Evolutionary conservation across 108 stramenopile species (phyloP).

Genomic region (Cyclotella sp.): DNA sequence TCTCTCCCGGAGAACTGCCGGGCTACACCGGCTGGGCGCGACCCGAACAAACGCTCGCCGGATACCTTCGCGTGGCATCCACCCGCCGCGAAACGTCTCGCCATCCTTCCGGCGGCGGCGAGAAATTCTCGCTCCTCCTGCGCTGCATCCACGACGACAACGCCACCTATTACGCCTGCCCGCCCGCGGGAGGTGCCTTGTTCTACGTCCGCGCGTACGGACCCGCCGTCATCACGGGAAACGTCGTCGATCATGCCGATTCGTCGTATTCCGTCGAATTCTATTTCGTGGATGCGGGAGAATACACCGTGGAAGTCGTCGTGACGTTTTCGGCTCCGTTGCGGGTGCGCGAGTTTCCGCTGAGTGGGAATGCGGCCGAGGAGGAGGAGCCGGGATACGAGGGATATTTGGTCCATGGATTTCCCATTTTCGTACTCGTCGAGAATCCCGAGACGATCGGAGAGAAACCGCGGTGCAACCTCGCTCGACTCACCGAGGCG

Average conservation of each 20-base stretch:
- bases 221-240: constrained; percentile 68
- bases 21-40: constrained; percentile 87
- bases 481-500: constrained; percentile 38
- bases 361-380: constrained; percentile 11
- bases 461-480: constrained; percentile 26
- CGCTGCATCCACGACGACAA: constrained; percentile 49
- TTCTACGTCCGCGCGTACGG: constrained; percentile 82
- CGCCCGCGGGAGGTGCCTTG: constrained; percentile 35
- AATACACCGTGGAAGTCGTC: constrained; percentile 77
- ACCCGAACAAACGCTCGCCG: constrained; percentile 66
- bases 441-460: background rate
- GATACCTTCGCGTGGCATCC: constrained; percentile 52
- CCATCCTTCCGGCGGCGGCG: constrained; percentile 25
- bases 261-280: constrained; percentile 52
- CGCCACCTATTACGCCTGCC: constrained; percentile 21
- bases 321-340: constrained; percentile 71
- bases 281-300: constrained; percentile 61
- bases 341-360: constrained; percentile 58
- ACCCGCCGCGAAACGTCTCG: no score
- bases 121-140: constrained; percentile 33
- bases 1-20: constrained; percentile 67
- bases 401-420: constrained; percentile 75
- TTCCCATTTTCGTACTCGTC: constrained; percentile 56
- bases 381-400: constrained; percentile 66
- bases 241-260: constrained; percentile 38